Conservation (phyloP, 2,329 filamentous ascomycete genomes). For the Coniosporium tulheliwenetii region DNA sequence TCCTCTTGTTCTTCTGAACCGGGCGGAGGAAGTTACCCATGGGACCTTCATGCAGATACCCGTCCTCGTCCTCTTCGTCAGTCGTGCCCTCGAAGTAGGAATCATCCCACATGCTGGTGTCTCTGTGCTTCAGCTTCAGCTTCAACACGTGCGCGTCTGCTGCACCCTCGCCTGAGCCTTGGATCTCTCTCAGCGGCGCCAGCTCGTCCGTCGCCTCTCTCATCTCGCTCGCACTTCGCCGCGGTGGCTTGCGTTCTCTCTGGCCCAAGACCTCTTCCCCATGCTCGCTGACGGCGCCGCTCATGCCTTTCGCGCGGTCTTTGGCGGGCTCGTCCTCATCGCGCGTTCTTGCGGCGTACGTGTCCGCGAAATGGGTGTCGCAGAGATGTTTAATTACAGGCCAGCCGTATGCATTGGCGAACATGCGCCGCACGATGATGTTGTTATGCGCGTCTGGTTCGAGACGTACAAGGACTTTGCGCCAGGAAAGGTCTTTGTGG, state of each 20-base stretch:
- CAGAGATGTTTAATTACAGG: conserved; percentile 90
- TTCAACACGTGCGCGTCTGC: conserved; percentile 5
- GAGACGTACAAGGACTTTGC: conserved; percentile 87
- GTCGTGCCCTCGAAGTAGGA: conserved; percentile 29
- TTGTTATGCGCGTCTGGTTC: conserved; percentile 98
- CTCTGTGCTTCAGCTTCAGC: conserved; percentile 12
- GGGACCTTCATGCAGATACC: not conserved
- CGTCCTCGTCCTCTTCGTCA: conserved; percentile 22
- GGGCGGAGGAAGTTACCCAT: not conserved
- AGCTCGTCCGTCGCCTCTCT: conserved; percentile 29
- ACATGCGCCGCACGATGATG: conserved; percentile 90
- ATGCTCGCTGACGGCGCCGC: conserved; percentile 40
- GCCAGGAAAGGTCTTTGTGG: conserved; percentile 81
- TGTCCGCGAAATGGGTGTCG: conserved; percentile 83
- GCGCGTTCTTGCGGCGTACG: conserved; percentile 44
- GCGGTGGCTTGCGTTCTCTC: conserved; percentile 18
- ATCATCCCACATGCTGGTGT: conserved; percentile 32
- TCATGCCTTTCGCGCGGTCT: conserved; percentile 52
- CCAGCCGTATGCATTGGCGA: conserved; percentile 95
- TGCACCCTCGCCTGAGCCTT: conserved; percentile 7
- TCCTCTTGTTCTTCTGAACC: not conserved
- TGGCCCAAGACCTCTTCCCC: conserved; percentile 48
- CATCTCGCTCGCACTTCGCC: conserved; percentile 30
- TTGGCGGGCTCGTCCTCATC: conserved; percentile 51
- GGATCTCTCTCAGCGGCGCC: conserved; percentile 14